A percentile compares a stretch with the other conserved stretches of the same genome.
phyloP scores from a whole-genome alignment of 331 rosid genomes.

The Telfairia occidentalis region DNA sequence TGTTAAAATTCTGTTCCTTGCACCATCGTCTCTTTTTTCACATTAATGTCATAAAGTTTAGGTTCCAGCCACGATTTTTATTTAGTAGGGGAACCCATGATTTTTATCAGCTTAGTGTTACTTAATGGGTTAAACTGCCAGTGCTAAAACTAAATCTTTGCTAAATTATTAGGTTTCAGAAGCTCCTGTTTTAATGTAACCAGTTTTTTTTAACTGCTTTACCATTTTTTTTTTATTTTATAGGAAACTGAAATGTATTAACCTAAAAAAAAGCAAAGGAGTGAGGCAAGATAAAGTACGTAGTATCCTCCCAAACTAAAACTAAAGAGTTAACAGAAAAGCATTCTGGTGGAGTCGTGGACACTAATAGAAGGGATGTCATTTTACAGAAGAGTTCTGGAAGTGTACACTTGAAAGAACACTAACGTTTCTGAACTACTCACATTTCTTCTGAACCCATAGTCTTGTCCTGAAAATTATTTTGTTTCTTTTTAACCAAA shows the following conservation, averaged over 20 bases:
- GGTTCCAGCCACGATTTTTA: not conserved
- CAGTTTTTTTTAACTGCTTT: not conserved
- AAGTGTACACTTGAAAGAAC: not conserved
- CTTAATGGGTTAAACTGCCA: not conserved
- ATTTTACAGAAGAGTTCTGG: not conserved
- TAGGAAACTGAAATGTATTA: not conserved
- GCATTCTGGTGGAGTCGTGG: not conserved
- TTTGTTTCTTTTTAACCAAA: not conserved
- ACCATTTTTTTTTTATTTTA: not conserved
- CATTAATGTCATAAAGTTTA: not conserved
- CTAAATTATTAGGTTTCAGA: not conserved
- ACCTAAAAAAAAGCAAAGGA: not conserved
- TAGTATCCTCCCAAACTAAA: not conserved
- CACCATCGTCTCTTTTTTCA: not conserved
- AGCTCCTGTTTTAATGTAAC: not conserved
- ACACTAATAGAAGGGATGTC: not conserved
- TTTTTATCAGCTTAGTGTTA: not conserved
- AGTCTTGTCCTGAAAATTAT: not conserved
- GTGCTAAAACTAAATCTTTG: not conserved
- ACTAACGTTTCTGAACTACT: not conserved
- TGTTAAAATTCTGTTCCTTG: constrained; percentile 8
- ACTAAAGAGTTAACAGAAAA: not conserved
- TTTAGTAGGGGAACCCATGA: not conserved
- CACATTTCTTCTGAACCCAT: not conserved
- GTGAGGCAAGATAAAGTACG: not conserved